phyloP scores from a whole-genome alignment of 2,329 filamentous ascomycete genomes.

The Fusarium sp. region DNA sequence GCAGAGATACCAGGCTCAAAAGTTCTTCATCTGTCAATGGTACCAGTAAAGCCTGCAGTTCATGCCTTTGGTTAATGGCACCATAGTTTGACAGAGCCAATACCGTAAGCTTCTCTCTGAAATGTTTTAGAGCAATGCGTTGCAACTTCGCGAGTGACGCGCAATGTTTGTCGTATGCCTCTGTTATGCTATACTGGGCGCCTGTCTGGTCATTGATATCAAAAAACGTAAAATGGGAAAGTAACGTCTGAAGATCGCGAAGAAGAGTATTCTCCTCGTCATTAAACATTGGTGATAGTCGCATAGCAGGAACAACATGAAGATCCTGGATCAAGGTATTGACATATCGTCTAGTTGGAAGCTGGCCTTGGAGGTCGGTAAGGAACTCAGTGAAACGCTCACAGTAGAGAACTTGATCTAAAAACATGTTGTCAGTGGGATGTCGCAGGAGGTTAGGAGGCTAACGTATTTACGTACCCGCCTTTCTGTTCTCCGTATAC shows the following conservation, averaged over 20 bases:
- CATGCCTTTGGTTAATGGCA: conserved; percentile 82
- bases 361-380: conserved; percentile 89
- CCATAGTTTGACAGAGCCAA: conserved; percentile 93
- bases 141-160: conserved; percentile 82
- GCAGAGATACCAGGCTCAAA: conserved; percentile 71
- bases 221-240: conserved; percentile 89
- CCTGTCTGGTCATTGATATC: conserved; percentile 92
- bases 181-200: conserved; percentile 75
- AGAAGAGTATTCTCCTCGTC: conserved; percentile 80
- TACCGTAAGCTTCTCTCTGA: conserved; percentile 91
- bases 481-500: conserved; percentile 66
- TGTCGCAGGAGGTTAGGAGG: neutral
- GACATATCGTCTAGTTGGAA: conserved; percentile 93
- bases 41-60: conserved; percentile 81
- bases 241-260: conserved; percentile 81
- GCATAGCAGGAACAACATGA: conserved; percentile 82
- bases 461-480: conserved; percentile 51
- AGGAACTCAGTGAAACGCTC: conserved; percentile 94
- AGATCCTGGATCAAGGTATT: conserved; percentile 89
- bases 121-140: conserved; percentile 79
- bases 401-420: conserved; percentile 81
- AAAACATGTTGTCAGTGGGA: conserved; percentile 30
- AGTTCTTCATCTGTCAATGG: conserved; percentile 81
- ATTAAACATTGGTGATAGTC: conserved; percentile 81
- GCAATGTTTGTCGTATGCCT: conserved; percentile 85